phyloP scores from a whole-genome alignment of 352 stramenopile genomes.

The Phytophthora hibernalis region DNA sequence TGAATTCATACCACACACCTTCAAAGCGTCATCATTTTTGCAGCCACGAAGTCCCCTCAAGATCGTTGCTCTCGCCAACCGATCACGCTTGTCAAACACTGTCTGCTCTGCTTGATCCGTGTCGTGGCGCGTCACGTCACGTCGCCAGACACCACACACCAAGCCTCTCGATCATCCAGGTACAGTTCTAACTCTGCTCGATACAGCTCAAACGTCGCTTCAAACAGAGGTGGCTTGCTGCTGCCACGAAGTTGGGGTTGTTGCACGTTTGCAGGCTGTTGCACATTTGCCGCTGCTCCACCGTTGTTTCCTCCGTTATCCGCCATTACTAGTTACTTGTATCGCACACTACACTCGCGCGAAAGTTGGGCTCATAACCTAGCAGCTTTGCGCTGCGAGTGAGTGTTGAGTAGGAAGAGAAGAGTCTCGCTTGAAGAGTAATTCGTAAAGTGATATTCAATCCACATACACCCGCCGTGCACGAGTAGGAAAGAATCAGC shows the following conservation, averaged over 20 bases:
- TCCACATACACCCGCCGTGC: no score
- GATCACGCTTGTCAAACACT: background rate
- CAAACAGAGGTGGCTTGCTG: background rate
- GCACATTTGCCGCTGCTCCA: background rate
- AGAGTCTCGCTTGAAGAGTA: no score
- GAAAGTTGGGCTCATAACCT: no score
- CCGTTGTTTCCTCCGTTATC: no score
- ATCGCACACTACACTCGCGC: background rate
- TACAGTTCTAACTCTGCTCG: background rate
- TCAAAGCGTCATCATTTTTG: conserved; percentile 3
- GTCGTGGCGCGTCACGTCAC: background rate
- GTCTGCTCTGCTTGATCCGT: background rate
- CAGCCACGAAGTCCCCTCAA: background rate
- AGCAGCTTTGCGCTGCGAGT: no score
- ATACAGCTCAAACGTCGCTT: conserved; percentile 3
- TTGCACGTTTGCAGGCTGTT: no score
- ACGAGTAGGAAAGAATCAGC: no score
- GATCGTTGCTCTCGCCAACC: conserved; percentile 1
- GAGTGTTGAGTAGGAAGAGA: no score
- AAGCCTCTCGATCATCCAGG: background rate
- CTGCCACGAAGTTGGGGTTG: background rate
- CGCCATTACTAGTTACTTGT: no score
- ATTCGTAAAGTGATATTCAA: no score
- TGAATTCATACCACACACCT: conserved; percentile 1
- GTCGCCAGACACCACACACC: background rate